Conservation (phyloP, 1,284 basidiomycete genomes). For the Ceratobasidium sp. region DNA sequence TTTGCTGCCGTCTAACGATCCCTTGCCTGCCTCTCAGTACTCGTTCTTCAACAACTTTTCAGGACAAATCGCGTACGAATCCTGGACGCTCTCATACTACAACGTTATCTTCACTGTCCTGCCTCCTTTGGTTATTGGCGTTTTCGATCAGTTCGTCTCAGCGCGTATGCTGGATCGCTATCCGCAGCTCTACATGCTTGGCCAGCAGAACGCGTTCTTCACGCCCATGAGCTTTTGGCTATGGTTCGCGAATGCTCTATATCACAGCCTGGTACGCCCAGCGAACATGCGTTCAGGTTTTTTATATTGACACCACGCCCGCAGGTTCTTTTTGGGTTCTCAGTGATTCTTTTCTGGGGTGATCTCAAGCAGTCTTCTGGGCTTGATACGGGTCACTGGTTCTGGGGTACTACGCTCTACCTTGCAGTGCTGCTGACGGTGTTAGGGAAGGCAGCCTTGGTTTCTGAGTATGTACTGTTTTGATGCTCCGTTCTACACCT, state of each 20-base stretch:
- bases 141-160: constrained; percentile 98
- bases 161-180: constrained; percentile 97
- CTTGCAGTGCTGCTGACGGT: constrained; percentile 93
- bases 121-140: constrained; percentile 95
- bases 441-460: constrained; percentile 94
- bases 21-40: constrained; percentile 65
- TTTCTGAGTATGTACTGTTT: constrained; percentile 84
- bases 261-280: constrained; percentile 83
- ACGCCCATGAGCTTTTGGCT: constrained; percentile 92
- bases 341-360: constrained; percentile 90
- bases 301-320: constrained; percentile 6
- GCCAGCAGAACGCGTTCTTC: constrained; percentile 93
- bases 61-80: constrained; percentile 97
- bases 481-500: background rate
- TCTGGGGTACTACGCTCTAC: constrained; percentile 97
- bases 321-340: constrained; percentile 89
- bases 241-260: constrained; percentile 94
- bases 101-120: constrained; percentile 95
- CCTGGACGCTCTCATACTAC: constrained; percentile 96
- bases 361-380: constrained; percentile 85
- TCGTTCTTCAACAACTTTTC: constrained; percentile 99
- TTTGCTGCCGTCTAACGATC: background rate
- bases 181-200: constrained; percentile 94
- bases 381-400: constrained; percentile 92
- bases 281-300: background rate